Base-by-base conservation (phyloP, 1,139 yeast species). In the Nakaseomyces kungkrabaensis region DNA sequence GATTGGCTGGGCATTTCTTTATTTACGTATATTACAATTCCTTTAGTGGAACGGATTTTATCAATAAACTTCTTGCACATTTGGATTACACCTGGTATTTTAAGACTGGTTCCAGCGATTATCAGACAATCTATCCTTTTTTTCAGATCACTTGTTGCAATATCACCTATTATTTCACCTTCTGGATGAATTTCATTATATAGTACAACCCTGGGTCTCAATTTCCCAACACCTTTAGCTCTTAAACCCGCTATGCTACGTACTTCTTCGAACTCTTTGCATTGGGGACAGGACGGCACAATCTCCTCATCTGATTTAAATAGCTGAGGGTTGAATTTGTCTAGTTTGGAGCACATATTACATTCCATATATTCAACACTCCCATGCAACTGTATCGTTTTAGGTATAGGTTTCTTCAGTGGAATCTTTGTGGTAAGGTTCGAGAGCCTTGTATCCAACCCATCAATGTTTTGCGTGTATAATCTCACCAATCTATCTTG, bases 151-250 rank as follows among this genome's bases (percentile, higher is more conserved):
- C 74, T 69, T 53, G 77, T 81, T 5, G 89, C 76, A 1, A 90
- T 83, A 50, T 78, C 77, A 1, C 95, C 89, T 48, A 88, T 79
- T 4, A 82, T 76, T 54, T 88, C 96, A 45, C 90, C 83, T 62
- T 87, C 95, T 0, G 95, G 95, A 61, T 88, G 95, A 58, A 81
- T 76, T 63, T 88, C 96, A 52, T 92, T 92, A 63, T 88, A 88
- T 42, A 88, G 70, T 1, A 88, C 95, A 47, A 88, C 84, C 56
- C 87, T 77, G 1, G 96, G 96, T 51, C 96, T 72, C 47, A 88
- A 68, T 48, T 82, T 71, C 1, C 96, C 96, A 26, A 82, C 72
- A 0, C 94, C 89, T 42, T 85, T 86, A 4, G 79, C 61, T 55
- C 96, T 71, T 62, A 85, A 81, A 1, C 96, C 96, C 0, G 78